These are phyloP conservation scores for Sugiyamaella neomexicana DNA, from an alignment of 1,139 yeast genomes.

Conservation along the genomic window DNA sequence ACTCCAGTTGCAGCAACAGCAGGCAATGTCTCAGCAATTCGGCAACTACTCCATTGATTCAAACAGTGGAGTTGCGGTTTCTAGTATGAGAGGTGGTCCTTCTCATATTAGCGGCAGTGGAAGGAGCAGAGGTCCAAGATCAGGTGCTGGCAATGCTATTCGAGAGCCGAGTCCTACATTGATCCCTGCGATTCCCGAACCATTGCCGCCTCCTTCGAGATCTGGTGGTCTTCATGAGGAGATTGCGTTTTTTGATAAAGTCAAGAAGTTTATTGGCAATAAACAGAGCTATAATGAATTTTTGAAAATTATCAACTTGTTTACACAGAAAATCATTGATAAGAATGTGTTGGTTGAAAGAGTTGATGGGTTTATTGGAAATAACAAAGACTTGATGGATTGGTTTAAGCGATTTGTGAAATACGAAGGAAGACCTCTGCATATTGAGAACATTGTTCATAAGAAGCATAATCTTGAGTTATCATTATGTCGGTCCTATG, in stretches of 20 bases:
- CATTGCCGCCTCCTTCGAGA: slow-evolving; percentile 57
- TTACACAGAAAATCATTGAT: slow-evolving; percentile 87
- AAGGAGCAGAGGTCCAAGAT: slow-evolving; percentile 31
- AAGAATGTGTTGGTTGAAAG: slow-evolving; percentile 78
- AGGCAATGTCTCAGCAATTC: slow-evolving; percentile 3
- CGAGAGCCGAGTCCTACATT: slow-evolving; percentile 62
- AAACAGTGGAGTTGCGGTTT: slow-evolving; percentile 41
- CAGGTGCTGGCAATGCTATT: background rate
- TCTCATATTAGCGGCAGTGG: slow-evolving; percentile 12
- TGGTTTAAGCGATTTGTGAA: slow-evolving; percentile 96
- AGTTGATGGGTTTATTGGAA: slow-evolving; percentile 81
- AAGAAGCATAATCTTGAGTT: slow-evolving; percentile 89
- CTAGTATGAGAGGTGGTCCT: slow-evolving; percentile 40
- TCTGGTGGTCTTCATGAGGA: slow-evolving; percentile 73
- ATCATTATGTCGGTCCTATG: slow-evolving; percentile 72
- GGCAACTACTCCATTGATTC: slow-evolving; percentile 22
- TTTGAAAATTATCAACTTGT: slow-evolving; percentile 79
- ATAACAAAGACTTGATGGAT: slow-evolving; percentile 71
- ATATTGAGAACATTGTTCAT: slow-evolving; percentile 83
- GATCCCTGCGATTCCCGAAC: slow-evolving; percentile 85
- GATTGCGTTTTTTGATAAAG: slow-evolving; percentile 85
- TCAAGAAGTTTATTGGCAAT: slow-evolving; percentile 84
- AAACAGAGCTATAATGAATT: slow-evolving; percentile 91
- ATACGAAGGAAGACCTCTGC: slow-evolving; percentile 57
- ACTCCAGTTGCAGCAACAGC: slow-evolving; percentile 8